These are phyloP conservation scores for Fomitopsis schrenkii DNA, from an alignment of 1,284 basidiomycete species.

Conservation along the genomic window DNA sequence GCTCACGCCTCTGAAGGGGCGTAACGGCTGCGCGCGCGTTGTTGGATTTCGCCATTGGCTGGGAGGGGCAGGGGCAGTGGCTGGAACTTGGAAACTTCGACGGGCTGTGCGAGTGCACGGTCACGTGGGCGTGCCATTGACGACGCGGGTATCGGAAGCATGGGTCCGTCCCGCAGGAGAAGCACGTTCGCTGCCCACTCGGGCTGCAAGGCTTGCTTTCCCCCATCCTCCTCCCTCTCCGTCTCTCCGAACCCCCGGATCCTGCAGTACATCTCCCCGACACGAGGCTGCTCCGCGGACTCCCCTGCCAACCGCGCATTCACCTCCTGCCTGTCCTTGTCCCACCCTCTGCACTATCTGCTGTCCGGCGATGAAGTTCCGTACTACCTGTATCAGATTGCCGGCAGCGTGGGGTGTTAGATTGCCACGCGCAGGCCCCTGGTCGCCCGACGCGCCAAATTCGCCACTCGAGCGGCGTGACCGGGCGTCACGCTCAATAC, in stretches of 20 bases:
- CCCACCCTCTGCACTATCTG: not conserved
- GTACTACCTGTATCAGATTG: not conserved
- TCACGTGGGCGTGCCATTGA: conserved; percentile 1
- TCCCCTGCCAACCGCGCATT: not conserved
- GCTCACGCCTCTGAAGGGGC: too few relatives aligned
- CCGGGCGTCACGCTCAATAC: not conserved
- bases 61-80: not conserved
- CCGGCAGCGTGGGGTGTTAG: not conserved
- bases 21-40: too few relatives aligned
- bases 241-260: not conserved
- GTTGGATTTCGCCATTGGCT: too few relatives aligned
- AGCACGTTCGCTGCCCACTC: not conserved
- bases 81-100: not conserved
- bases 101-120: not conserved
- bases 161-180: not conserved
- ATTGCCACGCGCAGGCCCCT: not conserved
- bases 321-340: not conserved
- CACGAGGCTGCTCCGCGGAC: not conserved
- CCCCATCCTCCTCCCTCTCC: not conserved
- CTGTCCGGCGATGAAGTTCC: not conserved
- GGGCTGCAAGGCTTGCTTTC: not conserved
- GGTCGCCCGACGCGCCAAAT: not conserved
- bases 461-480: conserved; percentile 1
- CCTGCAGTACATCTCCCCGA: not conserved
- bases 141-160: not conserved